phyloP scores from a whole-genome alignment of 202 grass and related monocot species.

The Elaeis oleifera region DNA sequence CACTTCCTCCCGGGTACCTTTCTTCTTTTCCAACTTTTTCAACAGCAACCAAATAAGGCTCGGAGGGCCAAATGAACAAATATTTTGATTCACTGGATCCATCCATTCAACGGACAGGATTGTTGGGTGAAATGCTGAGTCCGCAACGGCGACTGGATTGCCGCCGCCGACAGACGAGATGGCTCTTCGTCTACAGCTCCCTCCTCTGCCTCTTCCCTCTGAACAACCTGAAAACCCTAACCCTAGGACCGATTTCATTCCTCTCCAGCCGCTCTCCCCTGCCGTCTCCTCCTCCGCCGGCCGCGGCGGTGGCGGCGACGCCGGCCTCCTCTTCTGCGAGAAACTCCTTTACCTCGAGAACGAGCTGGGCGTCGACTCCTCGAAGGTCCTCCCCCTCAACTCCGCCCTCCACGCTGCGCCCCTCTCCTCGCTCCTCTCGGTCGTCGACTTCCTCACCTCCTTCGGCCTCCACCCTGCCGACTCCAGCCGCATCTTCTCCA shows the following conservation, averaged over 20 bases:
- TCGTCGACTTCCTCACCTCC: conserved; percentile 41
- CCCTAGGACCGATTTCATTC: not conserved
- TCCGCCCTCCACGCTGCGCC: conserved; percentile 45
- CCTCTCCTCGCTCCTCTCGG: conserved; percentile 36
- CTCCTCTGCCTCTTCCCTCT: not conserved
- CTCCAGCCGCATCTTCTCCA: conserved; percentile 42
- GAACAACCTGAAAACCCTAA: not conserved
- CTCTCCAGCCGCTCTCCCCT: not conserved
- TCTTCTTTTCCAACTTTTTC: too few relatives aligned
- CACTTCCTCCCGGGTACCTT: too few relatives aligned
- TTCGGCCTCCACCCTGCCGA: conserved; percentile 43
- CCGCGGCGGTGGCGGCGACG: not conserved
- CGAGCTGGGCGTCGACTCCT: conserved; percentile 49
- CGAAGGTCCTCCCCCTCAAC: conserved; percentile 38
- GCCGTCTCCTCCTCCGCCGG: not conserved
- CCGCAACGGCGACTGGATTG: too few relatives aligned
- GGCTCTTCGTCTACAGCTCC: too few relatives aligned
- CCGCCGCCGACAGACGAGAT: too few relatives aligned
- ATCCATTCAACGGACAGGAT: too few relatives aligned
- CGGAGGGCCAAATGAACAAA: too few relatives aligned
- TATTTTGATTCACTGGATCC: too few relatives aligned
- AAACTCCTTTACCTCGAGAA: conserved; percentile 54
- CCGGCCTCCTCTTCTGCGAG: conserved; percentile 47
- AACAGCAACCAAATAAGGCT: too few relatives aligned
- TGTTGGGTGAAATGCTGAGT: too few relatives aligned